Conservation (phyloP, 1,284 basidiomycete species). For the Caloboletus firmus region DNA sequence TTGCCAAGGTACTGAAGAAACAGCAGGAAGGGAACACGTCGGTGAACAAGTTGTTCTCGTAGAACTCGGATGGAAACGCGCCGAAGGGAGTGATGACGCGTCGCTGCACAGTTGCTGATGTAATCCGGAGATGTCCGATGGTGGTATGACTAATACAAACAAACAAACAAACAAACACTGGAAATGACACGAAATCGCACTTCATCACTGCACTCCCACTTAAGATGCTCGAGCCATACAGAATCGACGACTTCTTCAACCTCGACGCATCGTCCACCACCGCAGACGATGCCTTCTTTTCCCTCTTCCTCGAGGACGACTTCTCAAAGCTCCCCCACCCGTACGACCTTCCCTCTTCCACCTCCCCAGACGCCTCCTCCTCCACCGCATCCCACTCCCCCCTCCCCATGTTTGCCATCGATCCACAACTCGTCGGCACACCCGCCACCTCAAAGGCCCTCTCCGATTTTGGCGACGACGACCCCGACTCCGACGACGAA, state of each 20-base stretch:
- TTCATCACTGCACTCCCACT: no score
- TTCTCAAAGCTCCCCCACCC: slow-evolving; percentile 40
- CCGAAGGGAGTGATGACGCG: slow-evolving; percentile 17
- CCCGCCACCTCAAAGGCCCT: slow-evolving; percentile 40
- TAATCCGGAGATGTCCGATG: slow-evolving; percentile 19
- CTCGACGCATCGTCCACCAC: slow-evolving; percentile 42
- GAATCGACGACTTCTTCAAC: slow-evolving; percentile 53
- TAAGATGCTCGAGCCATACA: slow-evolving; percentile 27
- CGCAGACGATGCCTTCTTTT: slow-evolving; percentile 40
- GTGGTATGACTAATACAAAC: background rate
- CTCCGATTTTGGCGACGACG: slow-evolving; percentile 36
- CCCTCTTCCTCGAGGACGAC: slow-evolving; percentile 46
- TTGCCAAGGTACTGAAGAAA: slow-evolving; percentile 93
- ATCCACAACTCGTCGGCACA: slow-evolving; percentile 52
- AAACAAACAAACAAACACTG: no score
- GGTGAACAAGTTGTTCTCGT: slow-evolving; percentile 88
- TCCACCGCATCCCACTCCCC: slow-evolving; percentile 24
- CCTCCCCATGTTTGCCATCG: slow-evolving; percentile 43
- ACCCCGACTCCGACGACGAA: slow-evolving; percentile 28
- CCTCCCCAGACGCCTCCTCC: slow-evolving; percentile 20
- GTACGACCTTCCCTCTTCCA: slow-evolving; percentile 40
- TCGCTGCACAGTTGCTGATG: slow-evolving; percentile 16
- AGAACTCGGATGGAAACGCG: background rate
- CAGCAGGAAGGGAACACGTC: slow-evolving; percentile 89
- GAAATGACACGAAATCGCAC: no score